Evolutionary conservation across 2,329 filamentous ascomycete species (phyloP).

Genomic region (Apiospora sp.): DNA sequence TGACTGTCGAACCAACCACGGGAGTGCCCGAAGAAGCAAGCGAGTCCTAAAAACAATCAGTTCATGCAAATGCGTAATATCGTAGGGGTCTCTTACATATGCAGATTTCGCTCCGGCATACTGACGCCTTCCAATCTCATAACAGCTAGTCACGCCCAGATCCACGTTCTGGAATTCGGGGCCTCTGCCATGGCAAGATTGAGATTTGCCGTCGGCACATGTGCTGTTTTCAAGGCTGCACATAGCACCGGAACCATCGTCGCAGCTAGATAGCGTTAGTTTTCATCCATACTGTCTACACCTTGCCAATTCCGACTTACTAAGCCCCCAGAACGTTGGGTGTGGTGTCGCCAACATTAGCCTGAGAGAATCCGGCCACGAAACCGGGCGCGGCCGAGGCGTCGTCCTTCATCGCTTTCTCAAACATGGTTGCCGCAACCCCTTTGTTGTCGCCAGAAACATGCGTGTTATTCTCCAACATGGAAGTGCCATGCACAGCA

Average conservation of each 20-base stretch:
- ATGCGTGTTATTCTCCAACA: constrained; percentile 89
- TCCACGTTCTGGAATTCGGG: constrained; percentile 72
- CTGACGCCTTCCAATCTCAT: constrained; percentile 75
- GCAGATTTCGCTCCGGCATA: constrained; percentile 64
- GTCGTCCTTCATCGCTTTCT: constrained; percentile 68
- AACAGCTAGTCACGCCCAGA: constrained; percentile 77
- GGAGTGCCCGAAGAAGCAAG: constrained; percentile 55
- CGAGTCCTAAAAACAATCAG: constrained; percentile 53
- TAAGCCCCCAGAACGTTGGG: constrained; percentile 86
- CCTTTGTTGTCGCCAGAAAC: constrained; percentile 94
- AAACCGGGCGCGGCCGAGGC: constrained; percentile 68
- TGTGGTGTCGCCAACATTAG: constrained; percentile 88
- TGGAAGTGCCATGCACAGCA: constrained; percentile 87
- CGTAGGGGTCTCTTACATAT: constrained; percentile 43
- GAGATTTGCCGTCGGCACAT: constrained; percentile 71
- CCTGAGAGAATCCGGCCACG: constrained; percentile 89
- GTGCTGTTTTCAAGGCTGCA: constrained; percentile 82
- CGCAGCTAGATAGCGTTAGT: constrained; percentile 59
- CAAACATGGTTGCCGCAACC: constrained; percentile 83
- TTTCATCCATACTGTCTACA: background rate
- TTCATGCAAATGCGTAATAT: background rate
- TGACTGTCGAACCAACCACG: constrained; percentile 71
- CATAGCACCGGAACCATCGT: constrained; percentile 75
- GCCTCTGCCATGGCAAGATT: constrained; percentile 75
- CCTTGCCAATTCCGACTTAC: constrained; percentile 33